A percentile compares a stretch with the other conserved stretches of the same genome.
These are phyloP conservation scores for Aegilops tauschii DNA, from an alignment of 176 grass and related monocot genomes.

Conservation along the genomic window DNA sequence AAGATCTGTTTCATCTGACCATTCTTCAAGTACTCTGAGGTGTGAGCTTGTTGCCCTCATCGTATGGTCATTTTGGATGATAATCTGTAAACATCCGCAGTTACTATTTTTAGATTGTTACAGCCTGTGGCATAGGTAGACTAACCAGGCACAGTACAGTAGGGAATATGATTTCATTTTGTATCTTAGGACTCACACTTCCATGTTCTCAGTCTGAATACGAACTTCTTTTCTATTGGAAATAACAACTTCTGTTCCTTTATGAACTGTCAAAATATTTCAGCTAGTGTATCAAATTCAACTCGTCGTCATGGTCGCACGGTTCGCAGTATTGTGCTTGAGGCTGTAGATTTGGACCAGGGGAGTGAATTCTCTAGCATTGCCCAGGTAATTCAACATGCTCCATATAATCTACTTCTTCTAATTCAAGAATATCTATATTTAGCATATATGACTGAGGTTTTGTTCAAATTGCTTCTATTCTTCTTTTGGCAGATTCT, in stretches of 20 bases:
- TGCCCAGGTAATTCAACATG: conserved; percentile 55
- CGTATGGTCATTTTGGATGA: conserved; percentile 2
- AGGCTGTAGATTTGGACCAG: conserved; percentile 87
- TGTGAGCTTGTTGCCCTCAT: not conserved
- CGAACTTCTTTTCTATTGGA: conserved; percentile 8
- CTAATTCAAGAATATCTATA: conserved; percentile 2
- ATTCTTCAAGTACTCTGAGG: conserved; percentile 4
- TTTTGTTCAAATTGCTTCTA: conserved; percentile 15
- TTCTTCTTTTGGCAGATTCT: conserved; percentile 70
- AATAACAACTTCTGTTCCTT: conserved; percentile 30
- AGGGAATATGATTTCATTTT: not conserved
- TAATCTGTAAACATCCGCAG: not conserved
- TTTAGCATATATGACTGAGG: conserved; percentile 35
- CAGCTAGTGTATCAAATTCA: conserved; percentile 48
- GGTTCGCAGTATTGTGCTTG: conserved; percentile 80
- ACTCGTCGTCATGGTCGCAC: conserved; percentile 43
- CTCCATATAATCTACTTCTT: conserved; percentile 1
- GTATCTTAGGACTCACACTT: not conserved
- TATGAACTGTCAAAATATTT: conserved; percentile 30
- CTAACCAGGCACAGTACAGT: not conserved
- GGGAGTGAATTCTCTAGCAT: conserved; percentile 58
- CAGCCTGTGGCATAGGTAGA: conserved; percentile 2
- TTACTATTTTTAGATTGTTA: not conserved
- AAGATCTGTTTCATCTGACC: not conserved
- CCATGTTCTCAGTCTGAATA: not conserved